Conservation (phyloP, 2,329 filamentous ascomycete genomes). For the Rutstroemia sp. region DNA sequence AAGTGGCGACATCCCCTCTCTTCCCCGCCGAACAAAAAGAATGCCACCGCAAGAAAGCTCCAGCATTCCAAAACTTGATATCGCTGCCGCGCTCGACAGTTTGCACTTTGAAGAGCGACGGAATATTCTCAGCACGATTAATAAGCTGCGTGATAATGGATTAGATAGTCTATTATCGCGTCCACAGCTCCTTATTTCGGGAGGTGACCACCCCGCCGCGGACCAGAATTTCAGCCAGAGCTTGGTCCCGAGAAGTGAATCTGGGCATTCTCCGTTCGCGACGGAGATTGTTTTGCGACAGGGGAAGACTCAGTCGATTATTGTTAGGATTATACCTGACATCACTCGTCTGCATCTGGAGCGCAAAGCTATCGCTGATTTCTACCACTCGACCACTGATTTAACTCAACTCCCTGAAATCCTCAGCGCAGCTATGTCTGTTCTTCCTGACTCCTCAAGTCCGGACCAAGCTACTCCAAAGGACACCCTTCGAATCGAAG, state of each 20-base stretch:
- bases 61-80: no score
- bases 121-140: slow-evolving; percentile 30
- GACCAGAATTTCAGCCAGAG: neutral
- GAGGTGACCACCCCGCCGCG: neutral
- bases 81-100: no score
- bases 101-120: neutral
- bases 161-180: neutral
- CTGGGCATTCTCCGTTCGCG: neutral
- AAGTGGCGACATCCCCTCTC: no score
- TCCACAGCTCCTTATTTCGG: slow-evolving; percentile 5
- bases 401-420: neutral
- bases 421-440: neutral
- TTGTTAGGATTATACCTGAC: slow-evolving; percentile 3
- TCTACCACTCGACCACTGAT: neutral
- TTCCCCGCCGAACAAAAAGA: no score
- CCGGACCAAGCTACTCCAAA: neutral
- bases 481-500: slow-evolving; percentile 6
- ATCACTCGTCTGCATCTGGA: neutral
- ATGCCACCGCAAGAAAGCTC: no score
- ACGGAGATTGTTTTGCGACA: slow-evolving; percentile 6
- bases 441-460: neutral
- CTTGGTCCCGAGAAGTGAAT: neutral
- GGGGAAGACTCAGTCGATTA: neutral
- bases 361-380: neutral
- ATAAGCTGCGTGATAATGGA: slow-evolving; percentile 29